phyloP scores from a whole-genome alignment of 192 early-diverging fungal species.

The Umbelopsis vinacea region DNA sequence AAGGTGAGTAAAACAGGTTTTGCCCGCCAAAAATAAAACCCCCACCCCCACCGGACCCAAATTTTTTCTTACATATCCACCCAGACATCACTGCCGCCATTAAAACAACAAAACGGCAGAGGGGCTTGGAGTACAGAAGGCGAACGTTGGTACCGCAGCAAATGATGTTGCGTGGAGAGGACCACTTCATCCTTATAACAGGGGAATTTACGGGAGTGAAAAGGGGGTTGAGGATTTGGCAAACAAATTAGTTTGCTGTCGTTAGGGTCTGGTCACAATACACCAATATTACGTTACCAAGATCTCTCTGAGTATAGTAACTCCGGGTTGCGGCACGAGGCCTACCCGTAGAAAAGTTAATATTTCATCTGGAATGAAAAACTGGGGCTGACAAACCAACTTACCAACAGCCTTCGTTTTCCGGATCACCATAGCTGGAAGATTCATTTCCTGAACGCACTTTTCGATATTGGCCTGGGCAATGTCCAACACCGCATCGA shows the following conservation, averaged over 20 bases:
- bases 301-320: conserved; percentile 75
- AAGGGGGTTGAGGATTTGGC: neutral
- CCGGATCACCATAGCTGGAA: conserved; percentile 68
- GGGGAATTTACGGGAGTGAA: neutral
- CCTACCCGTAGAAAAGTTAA: conserved; percentile 27
- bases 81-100: conserved; percentile 91
- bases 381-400: too few species aligned
- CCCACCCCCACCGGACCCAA: too few species aligned
- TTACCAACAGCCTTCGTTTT: conserved; percentile 80
- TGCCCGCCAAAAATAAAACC: too few species aligned
- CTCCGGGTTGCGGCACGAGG: conserved; percentile 56
- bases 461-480: conserved; percentile 69
- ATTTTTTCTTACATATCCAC: conserved; percentile 83
- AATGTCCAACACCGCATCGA: conserved; percentile 72
- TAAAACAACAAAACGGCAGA: conserved; percentile 92
- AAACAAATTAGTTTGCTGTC: conserved; percentile 12
- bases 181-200: conserved; percentile 75
- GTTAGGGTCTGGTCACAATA: conserved; percentile 9
- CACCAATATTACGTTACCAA: conserved; percentile 41
- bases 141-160: conserved; percentile 60
- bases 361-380: neutral
- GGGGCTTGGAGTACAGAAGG: conserved; percentile 54
- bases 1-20: too few species aligned
- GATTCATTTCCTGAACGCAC: conserved; percentile 67
- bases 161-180: conserved; percentile 69